Evolutionary conservation across 441 rosid species (phyloP), one percentile per base, ranked within the genome.

Genomic region (Sinapis alba): DNA sequence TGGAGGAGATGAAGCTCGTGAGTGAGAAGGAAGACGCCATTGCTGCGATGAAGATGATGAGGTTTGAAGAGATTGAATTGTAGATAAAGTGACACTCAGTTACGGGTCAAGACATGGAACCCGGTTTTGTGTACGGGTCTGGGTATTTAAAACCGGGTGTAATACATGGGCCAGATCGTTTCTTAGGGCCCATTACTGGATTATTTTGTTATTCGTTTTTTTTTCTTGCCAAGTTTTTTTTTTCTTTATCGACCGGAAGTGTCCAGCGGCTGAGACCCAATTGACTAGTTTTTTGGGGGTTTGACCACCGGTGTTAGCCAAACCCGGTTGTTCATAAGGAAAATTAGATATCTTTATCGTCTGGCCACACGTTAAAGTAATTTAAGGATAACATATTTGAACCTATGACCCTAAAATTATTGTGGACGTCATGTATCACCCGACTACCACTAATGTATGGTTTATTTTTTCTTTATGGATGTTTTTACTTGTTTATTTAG

Each of bases 1-100:
- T 67, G 84, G 84, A 88, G 72, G 97, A 88, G 80, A 85, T 70
- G 80, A 91, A 82, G 73, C 81, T 88, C 61, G 91, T 51, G 76
- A 91, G 81, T 43, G 90, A 82, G 67, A 84, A 61, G 10, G 84
- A 84, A 72, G 89, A 20, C 38, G 97, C 97, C 98, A 90, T 93
- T 75, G 83, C 47, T 59, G 51, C 58, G 71, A 38, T 24, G 78
- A 18, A 9, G 57, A 60, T 8, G 78, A 43, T 43, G 50, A 43
- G 50, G 51, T 45, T 16, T 47, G 21, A 65, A 23, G 66, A 34
- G 72, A 61, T 74, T 64, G 71, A 16, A 34, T 74, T 80, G 75
- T 71, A 78, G 87, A 81, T 82, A 76, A 71, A 71, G 63, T 16
- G 54, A 0, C 0, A 38, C 47, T 38, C 62, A 56, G 7, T 53